These are phyloP conservation scores for Coemansia furcata DNA, from an alignment of 192 early-diverging fungal species.

Conservation along the genomic window DNA sequence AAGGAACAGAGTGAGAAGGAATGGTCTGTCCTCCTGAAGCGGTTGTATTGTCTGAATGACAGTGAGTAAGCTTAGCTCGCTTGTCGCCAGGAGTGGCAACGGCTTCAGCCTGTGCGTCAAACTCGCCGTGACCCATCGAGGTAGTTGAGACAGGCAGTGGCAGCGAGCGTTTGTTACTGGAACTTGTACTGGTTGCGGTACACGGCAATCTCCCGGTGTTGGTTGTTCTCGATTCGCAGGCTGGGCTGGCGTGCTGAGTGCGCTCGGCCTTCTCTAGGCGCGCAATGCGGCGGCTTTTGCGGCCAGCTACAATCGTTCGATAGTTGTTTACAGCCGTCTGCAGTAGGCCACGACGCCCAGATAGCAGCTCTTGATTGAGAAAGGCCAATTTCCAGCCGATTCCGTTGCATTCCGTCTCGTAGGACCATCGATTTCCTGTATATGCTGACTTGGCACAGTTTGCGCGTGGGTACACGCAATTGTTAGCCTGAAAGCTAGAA, in stretches of 20 bases:
- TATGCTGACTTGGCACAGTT: constrained; percentile 61
- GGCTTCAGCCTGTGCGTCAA: neutral
- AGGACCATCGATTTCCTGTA: constrained; percentile 79
- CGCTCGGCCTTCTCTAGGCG: constrained; percentile 66
- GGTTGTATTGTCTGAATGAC: neutral
- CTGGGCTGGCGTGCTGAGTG: neutral
- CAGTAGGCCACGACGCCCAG: constrained; percentile 71
- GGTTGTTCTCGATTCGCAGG: neutral
- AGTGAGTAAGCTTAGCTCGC: constrained; percentile 8
- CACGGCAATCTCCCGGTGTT: neutral
- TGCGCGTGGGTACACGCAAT: constrained; percentile 85
- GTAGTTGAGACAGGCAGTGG: neutral
- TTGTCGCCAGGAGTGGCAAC: neutral
- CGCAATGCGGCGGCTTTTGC: constrained; percentile 70
- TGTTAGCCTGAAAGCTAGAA: constrained; percentile 63
- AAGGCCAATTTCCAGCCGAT: constrained; percentile 83
- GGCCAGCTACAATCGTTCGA: constrained; percentile 66
- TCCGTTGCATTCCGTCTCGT: constrained; percentile 83
- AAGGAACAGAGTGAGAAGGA: neutral
- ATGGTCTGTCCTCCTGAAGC: neutral
- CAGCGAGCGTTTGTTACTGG: constrained; percentile 12
- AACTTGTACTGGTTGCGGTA: neutral
- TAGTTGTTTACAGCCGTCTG: constrained; percentile 84
- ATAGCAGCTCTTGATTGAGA: constrained; percentile 65
- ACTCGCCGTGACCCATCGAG: neutral